Evolutionary conservation across 192 early-diverging fungal genomes (phyloP).

Genomic region (Mortierella claussenii): DNA sequence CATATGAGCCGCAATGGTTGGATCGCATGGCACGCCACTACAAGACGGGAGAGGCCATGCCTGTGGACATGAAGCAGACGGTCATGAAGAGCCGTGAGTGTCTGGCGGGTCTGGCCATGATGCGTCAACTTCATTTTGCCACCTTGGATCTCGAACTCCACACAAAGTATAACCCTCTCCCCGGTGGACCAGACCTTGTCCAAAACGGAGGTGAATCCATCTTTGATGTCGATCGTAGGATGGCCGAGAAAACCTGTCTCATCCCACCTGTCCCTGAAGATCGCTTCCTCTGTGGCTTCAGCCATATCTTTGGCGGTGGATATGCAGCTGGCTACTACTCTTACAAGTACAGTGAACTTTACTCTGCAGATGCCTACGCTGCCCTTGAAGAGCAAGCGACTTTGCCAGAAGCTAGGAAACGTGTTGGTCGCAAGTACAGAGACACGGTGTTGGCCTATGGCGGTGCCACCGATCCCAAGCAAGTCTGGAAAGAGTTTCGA

Average conservation of each 20-base stretch:
- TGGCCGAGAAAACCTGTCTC: conserved; percentile 57
- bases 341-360: conserved; percentile 72
- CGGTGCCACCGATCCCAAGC: conserved; percentile 61
- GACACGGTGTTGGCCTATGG: conserved; percentile 68
- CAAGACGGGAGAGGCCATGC: conserved; percentile 64
- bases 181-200: background rate
- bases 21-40: conserved; percentile 60
- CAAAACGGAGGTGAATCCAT: conserved; percentile 42
- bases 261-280: conserved; percentile 61
- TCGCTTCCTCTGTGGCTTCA: conserved; percentile 66
- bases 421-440: conserved; percentile 61
- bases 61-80: conserved; percentile 62
- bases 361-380: conserved; percentile 71
- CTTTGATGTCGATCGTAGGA: conserved; percentile 65
- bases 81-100: conserved; percentile 59
- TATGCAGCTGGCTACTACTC: conserved; percentile 72
- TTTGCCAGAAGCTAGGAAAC: conserved; percentile 12
- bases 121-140: conserved; percentile 68
- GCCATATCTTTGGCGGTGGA: conserved; percentile 68
- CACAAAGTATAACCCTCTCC: conserved; percentile 25
- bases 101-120: conserved; percentile 61
- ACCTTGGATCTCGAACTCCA: conserved; percentile 65
- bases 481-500: conserved; percentile 65
- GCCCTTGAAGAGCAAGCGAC: conserved; percentile 62
- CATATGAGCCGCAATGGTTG: conserved; percentile 63